Conservation (phyloP, 169 alveolate genomes). For the Plasmodium adleri region DNA sequence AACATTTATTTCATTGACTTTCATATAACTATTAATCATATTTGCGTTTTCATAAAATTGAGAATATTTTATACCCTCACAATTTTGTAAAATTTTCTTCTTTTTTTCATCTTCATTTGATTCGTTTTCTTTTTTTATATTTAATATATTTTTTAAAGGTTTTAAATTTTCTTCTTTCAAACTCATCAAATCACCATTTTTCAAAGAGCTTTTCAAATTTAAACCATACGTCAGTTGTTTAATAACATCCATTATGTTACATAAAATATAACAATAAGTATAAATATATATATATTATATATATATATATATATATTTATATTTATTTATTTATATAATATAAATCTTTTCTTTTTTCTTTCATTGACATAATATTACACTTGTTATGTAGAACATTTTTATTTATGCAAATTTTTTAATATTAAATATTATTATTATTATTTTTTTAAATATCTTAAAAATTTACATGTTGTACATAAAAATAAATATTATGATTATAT, state of each 20-base stretch:
- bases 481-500: no score
- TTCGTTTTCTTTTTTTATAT: not conserved
- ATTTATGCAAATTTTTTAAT: no score
- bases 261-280: no score
- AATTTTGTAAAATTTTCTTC: not conserved
- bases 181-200: slow-evolving; percentile 35
- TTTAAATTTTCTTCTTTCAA: slow-evolving; percentile 65
- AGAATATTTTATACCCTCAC: slow-evolving; percentile 13
- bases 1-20: slow-evolving; percentile 52
- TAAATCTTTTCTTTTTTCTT: no score
- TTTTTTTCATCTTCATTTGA: slow-evolving; percentile 3
- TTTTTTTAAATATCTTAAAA: no score
- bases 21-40: slow-evolving; percentile 35
- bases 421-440: no score
- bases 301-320: no score
- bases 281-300: no score
- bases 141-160: slow-evolving; percentile 59
- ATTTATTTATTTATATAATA: no score
- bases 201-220: slow-evolving; percentile 20
- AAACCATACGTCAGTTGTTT: slow-evolving; percentile 48
- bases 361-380: no score
- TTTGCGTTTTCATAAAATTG: slow-evolving; percentile 21
- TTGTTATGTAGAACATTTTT: no score
- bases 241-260: slow-evolving; percentile 40
- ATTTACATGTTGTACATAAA: no score